Evolutionary conservation across 2,329 filamentous ascomycete genomes (phyloP).

Genomic region (Lecanosticta acicola): DNA sequence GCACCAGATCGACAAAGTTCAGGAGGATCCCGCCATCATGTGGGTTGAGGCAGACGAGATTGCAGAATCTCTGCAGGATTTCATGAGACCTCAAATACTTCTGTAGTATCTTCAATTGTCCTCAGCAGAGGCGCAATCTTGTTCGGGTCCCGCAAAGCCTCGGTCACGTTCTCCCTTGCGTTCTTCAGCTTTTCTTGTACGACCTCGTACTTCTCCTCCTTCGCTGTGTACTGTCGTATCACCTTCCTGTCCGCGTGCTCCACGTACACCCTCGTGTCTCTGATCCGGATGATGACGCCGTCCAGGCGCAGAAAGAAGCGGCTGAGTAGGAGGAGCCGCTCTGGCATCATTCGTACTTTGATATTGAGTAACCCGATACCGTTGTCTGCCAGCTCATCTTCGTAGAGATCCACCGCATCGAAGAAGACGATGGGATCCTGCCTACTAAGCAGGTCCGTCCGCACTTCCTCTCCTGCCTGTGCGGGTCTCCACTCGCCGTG

Average conservation of each 20-base stretch:
- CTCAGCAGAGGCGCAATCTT: constrained; percentile 64
- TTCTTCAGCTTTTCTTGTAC: constrained; percentile 56
- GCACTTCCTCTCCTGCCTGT: constrained; percentile 50
- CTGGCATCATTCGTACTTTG: constrained; percentile 90
- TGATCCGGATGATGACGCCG: constrained; percentile 76
- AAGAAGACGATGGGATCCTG: constrained; percentile 95
- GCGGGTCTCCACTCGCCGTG: constrained; percentile 8
- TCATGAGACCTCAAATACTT: constrained; percentile 39
- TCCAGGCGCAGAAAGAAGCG: constrained; percentile 92
- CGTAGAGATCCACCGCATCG: constrained; percentile 91
- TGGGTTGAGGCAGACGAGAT: neutral
- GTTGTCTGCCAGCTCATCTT: constrained; percentile 97
- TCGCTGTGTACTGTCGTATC: constrained; percentile 82
- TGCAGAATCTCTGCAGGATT: too few species aligned
- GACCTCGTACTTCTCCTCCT: constrained; percentile 73
- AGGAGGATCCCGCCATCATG: neutral
- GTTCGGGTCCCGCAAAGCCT: constrained; percentile 74
- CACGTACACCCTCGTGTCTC: constrained; percentile 86
- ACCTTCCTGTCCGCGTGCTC: constrained; percentile 77
- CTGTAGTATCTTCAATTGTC: constrained; percentile 62
- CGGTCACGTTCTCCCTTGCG: constrained; percentile 66
- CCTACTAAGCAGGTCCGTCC: constrained; percentile 76
- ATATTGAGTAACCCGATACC: constrained; percentile 85
- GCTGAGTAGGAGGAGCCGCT: constrained; percentile 74
- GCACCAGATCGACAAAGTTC: neutral